Evolutionary conservation across 108 stramenopile species (phyloP), one percentile per base, ranked within the genome.

Genomic region (Mediolabrus comicus): DNA sequence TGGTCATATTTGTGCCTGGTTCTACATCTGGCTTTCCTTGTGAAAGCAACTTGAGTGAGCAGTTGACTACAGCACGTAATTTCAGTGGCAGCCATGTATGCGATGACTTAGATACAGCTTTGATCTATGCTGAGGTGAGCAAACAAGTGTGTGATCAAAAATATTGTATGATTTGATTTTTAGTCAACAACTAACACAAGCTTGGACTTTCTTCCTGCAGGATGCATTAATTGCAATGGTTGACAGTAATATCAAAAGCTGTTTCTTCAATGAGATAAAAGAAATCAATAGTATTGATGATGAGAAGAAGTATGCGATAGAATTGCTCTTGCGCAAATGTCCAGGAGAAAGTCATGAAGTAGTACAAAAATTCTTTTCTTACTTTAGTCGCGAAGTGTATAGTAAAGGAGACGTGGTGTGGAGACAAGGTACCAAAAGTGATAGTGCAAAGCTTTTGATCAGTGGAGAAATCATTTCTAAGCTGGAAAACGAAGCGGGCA

Each of bases 1-100:
- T 88, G 3, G 67, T 36, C 35, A 77, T 88, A 5, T 88, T 87
- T 58, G 90, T 88, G 5, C 66, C 87, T 28, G 90, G 90, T 0
- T 71, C 68, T 24, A 35, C 32, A 12, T 61, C 71, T 26, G 91
- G 91, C 5, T 91, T 91, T 82, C 90, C 86, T 9, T 81, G 80
- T 17, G 90, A 83, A 41, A 83, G 65, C 49, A 54, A 74, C 59
- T 61, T 91, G 19, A 67, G 68, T 9, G 59, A 79, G 28, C 62
- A 71, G 31, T 60, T 80, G 17, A 69, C 63, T 25, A 25, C 53
- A 36, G 34, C 31, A 5, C 30, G 56, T 12, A 33, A 32, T 87
- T 24, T 59, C 71, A n/a, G 54, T 36, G 41, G 25, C 38, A 79
- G 83, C 74, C 67, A 65, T 26, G 90, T 91, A 8, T 87, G 80